Conservation (phyloP, 768 basidiomycete genomes). For the Tephrocybe sp. region DNA sequence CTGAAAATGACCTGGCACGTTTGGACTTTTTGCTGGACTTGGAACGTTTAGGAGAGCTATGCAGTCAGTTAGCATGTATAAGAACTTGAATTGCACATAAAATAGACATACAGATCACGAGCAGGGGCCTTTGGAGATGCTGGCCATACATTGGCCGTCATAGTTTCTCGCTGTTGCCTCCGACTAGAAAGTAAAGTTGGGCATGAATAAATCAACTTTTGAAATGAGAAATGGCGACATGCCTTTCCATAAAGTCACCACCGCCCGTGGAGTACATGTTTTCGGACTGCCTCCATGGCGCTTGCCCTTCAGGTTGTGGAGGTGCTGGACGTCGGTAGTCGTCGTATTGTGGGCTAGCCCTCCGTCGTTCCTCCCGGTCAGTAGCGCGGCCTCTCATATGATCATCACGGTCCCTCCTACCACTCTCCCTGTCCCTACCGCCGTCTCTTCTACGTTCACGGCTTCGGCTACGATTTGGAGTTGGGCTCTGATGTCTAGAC, state of each 20-base stretch:
- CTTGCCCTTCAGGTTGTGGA: conserved; percentile 32
- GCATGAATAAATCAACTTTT: not conserved
- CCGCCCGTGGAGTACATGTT: conserved; percentile 56
- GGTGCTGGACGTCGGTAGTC: conserved; percentile 47
- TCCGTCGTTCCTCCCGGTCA: conserved; percentile 19
- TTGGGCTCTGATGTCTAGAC: conserved; percentile 28
- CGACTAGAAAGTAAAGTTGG: conserved; percentile 46
- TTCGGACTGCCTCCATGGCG: conserved; percentile 46
- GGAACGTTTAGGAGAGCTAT: conserved; percentile 57
- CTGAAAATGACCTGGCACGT: conserved; percentile 51
- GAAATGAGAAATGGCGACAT: conserved; percentile 17
- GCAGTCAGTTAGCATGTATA: not conserved
- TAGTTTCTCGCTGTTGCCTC: conserved; percentile 59
- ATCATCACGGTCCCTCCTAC: conserved; percentile 17
- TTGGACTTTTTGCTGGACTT: conserved; percentile 59
- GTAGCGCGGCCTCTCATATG: conserved; percentile 21
- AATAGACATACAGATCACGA: conserved; percentile 47
- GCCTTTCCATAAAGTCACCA: conserved; percentile 71
- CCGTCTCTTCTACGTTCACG: conserved; percentile 27
- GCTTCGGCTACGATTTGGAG: conserved; percentile 29
- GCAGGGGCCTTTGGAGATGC: conserved; percentile 70
- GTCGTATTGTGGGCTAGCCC: conserved; percentile 58
- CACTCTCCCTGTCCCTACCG: conserved; percentile 21
- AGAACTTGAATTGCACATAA: not conserved
- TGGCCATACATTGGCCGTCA: conserved; percentile 72